Evolutionary conservation across 148 eudicot genomes (phyloP).

Genomic region (Fagopyrum esculentum): DNA sequence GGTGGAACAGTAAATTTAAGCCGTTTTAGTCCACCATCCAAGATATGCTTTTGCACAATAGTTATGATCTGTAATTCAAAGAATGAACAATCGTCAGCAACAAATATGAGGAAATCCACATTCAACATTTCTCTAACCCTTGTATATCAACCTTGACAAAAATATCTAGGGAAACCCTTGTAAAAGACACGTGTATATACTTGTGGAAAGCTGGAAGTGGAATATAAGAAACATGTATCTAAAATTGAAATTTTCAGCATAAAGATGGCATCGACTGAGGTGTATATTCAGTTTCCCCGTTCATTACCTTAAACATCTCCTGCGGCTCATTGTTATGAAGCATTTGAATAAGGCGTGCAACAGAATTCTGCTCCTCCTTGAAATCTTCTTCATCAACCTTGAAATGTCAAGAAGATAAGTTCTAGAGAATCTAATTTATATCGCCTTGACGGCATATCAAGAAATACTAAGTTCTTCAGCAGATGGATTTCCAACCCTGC

Average conservation of each 20-base stretch:
- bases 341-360: slow-evolving; percentile 91
- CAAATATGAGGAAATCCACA: neutral
- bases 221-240: neutral
- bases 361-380: slow-evolving; percentile 93
- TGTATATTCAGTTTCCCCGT: neutral
- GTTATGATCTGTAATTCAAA: slow-evolving; percentile 64
- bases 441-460: neutral
- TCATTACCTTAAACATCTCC: slow-evolving; percentile 82
- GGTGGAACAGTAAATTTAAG: slow-evolving; percentile 83
- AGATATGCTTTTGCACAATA: slow-evolving; percentile 73
- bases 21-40: slow-evolving; percentile 84
- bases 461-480: neutral
- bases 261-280: neutral
- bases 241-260: neutral
- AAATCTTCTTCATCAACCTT: slow-evolving; percentile 94
- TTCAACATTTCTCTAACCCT: neutral
- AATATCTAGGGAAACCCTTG: neutral
- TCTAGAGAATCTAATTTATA: neutral
- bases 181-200: neutral
- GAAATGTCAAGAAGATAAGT: neutral
- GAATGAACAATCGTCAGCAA: slow-evolving; percentile 15
- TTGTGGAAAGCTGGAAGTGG: neutral
- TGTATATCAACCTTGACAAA: neutral
- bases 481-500: neutral
- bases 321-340: slow-evolving; percentile 71